Evolutionary conservation across 768 basidiomycete genomes (phyloP), one percentile per base, ranked within the genome.

Genomic region (Naganishia onofrii): DNA sequence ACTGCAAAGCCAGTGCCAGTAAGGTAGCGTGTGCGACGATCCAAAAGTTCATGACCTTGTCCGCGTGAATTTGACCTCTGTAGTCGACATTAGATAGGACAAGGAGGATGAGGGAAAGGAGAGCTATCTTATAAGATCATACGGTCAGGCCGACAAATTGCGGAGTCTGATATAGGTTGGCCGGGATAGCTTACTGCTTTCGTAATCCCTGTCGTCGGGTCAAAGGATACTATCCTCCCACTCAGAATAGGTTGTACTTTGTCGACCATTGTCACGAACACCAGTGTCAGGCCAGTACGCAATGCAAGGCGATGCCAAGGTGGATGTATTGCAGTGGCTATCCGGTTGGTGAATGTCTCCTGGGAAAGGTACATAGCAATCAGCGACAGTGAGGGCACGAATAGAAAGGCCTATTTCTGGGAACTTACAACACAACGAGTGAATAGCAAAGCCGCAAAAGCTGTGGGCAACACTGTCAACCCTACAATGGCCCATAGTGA

Each of bases 11-110:
- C 8, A 60, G 58, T 3, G 38, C 38, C 4, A 60, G 36, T n/a
- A 44, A 44, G 15, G 58, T 60, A 7, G 58, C 58, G 36, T 60
- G 58, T 7, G 42, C 17, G 58, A 60, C 10, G 10, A 60, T 4
- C 21, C 31, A 38, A 28, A 23, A 4, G 36, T n/a, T 13, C n/a
- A 44, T 44, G 15, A n/a, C 36, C 23, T 44, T 60, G 29, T 34
- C 13, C 8, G 6, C 36, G 58, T 38, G 19, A 19, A 6, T 17
- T 21, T 46, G n/a, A 15, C 31, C 23, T 17, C 38, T 60, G n/a
- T 60, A 28, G 28, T 28, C 17, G 38, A 28, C 21, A 38, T 38
- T 42, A 9, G 36, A 34, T 13, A n/a, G 12, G 28, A 44, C n/a
- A 15, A 60, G 58, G 38, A 60, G 58, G 19, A 26, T 21, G 23